Conservation (phyloP, 768 basidiomycete species). For the Candolleomyces eurysporus region DNA sequence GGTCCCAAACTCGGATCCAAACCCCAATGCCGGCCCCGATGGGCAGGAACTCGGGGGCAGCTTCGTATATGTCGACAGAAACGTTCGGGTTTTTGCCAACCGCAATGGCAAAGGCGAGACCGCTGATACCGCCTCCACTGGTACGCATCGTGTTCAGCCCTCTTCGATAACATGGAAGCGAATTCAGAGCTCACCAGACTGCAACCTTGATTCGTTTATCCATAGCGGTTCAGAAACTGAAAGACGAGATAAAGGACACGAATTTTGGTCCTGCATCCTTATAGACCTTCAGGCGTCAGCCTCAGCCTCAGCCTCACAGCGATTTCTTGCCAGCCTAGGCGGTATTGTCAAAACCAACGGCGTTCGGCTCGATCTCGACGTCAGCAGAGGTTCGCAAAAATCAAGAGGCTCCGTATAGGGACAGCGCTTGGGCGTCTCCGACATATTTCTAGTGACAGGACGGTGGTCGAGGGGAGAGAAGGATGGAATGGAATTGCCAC, state of each 20-base stretch:
- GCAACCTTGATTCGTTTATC: constrained; percentile 6
- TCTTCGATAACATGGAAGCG: not conserved
- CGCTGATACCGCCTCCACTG: constrained; percentile 42
- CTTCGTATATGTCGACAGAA: constrained; percentile 41
- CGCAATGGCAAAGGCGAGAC: constrained; percentile 34
- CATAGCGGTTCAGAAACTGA: not conserved
- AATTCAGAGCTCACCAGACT: constrained; percentile 3
- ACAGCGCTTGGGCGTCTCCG: too few species aligned
- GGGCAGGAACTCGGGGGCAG: constrained; percentile 35
- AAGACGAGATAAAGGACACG: not conserved
- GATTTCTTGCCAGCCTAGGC: too few species aligned
- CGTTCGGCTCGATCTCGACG: too few species aligned
- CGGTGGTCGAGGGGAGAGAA: too few species aligned
- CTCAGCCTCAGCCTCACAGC: not conserved
- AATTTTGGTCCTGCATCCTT: not conserved
- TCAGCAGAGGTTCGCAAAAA: too few species aligned
- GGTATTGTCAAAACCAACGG: too few species aligned
- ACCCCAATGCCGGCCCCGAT: constrained; percentile 44
- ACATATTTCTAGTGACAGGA: too few species aligned
- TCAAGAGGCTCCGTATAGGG: too few species aligned
- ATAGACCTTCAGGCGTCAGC: not conserved
- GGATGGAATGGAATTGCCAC: too few species aligned
- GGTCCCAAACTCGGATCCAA: constrained; percentile 41
- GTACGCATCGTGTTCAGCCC: not conserved
- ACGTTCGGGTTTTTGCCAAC: constrained; percentile 22